These are phyloP conservation scores for Elaeis oleifera DNA, from an alignment of 202 grass and related monocot genomes.

Conservation along the genomic window DNA sequence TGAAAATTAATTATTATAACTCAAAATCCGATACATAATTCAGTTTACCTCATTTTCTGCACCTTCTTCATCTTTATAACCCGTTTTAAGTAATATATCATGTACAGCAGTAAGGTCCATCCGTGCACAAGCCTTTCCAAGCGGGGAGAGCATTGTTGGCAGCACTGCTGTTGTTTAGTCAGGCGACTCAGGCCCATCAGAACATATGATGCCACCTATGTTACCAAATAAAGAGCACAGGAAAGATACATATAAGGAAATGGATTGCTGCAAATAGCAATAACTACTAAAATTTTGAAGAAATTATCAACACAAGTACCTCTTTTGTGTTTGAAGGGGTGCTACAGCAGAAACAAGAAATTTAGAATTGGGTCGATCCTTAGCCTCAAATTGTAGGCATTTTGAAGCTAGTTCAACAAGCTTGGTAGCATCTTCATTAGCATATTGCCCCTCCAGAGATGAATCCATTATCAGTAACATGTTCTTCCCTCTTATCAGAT, in stretches of 20 bases:
- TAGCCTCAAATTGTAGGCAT: conserved; percentile 95
- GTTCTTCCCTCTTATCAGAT: conserved; percentile 98
- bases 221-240: not conserved
- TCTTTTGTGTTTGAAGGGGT: conserved; percentile 97
- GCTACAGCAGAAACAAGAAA: conserved; percentile 90
- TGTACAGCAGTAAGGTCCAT: conserved; percentile 20
- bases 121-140: conserved; percentile 25
- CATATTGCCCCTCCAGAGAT: conserved; percentile 94
- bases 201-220: conserved; percentile 10
- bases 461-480: conserved; percentile 97
- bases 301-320: conserved; percentile 23
- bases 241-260: too few species aligned
- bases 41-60: conserved; percentile 25
- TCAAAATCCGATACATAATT: not conserved
- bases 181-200: conserved; percentile 20
- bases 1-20: too few species aligned
- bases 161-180: conserved; percentile 11
- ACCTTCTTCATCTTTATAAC: conserved; percentile 25
- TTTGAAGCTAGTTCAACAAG: conserved; percentile 95
- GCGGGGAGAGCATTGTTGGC: conserved; percentile 18
- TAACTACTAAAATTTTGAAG: not conserved
- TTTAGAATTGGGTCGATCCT: conserved; percentile 93
- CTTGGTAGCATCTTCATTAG: conserved; percentile 95
- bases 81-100: conserved; percentile 25
- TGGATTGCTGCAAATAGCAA: too few species aligned